Evolutionary conservation across 495 filamentous ascomycete species (phyloP).

Genomic region (Podospora tetraspora): DNA sequence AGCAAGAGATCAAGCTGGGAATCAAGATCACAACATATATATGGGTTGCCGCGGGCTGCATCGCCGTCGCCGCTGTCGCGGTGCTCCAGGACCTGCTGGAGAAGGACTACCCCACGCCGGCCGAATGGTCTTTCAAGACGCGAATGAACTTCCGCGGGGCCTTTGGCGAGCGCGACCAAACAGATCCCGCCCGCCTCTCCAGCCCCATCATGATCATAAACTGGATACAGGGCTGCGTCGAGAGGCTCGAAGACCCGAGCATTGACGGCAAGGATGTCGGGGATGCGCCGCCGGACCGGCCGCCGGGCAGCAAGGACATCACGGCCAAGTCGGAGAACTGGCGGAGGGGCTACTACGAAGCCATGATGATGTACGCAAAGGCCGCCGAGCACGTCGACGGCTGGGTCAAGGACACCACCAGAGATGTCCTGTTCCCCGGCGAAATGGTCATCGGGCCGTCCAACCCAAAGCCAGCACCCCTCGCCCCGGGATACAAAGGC

Average conservation of each 20-base stretch:
- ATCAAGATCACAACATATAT: conserved; percentile 54
- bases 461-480: conserved; percentile 71
- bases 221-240: conserved; percentile 49
- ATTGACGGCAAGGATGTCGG: conserved; percentile 62
- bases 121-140: conserved; percentile 64
- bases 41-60: conserved; percentile 50
- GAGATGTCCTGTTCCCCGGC: conserved; percentile 58
- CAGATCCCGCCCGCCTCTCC: conserved; percentile 43
- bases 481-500: conserved; percentile 52
- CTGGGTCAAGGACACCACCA: conserved; percentile 62
- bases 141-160: conserved; percentile 58
- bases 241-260: conserved; percentile 56
- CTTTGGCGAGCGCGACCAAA: conserved; percentile 49
- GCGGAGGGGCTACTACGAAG: conserved; percentile 76
- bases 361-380: conserved; percentile 67
- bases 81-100: conserved; percentile 66
- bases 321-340: conserved; percentile 70
- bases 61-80: conserved; percentile 51
- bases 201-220: conserved; percentile 60
- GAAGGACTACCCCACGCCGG: conserved; percentile 65
- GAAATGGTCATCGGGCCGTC: conserved; percentile 72
- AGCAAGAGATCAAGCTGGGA: conserved; percentile 55
- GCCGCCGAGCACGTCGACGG: conserved; percentile 76
- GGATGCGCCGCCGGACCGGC: conserved; percentile 31
- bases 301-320: conserved; percentile 51